phyloP scores from a whole-genome alignment of 805 yeast genomes.

The Teunomyces funiuensis region DNA sequence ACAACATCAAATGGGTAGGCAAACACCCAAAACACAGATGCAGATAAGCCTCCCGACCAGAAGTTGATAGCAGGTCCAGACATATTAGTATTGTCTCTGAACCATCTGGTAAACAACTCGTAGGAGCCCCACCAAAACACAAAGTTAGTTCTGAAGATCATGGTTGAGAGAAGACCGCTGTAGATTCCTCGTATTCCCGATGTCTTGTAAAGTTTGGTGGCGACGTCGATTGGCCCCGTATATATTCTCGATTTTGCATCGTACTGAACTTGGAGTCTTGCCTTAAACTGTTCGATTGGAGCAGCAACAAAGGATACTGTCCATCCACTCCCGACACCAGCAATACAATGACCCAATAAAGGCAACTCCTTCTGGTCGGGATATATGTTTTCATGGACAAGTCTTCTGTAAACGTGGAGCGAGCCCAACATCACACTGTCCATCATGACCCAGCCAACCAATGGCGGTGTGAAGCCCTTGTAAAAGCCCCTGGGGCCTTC shows the following conservation, averaged over 20 bases:
- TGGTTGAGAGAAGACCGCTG: constrained; percentile 80
- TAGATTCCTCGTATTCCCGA: constrained; percentile 74
- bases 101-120: constrained; percentile 70
- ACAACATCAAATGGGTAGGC: constrained; percentile 91
- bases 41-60: constrained; percentile 90
- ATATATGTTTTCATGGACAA: constrained; percentile 64
- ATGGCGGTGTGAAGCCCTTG: constrained; percentile 90
- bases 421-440: constrained; percentile 90
- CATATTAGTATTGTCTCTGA: constrained; percentile 62
- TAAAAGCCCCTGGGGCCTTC: constrained; percentile 83
- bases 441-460: constrained; percentile 92
- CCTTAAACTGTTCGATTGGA: constrained; percentile 87
- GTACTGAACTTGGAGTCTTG: constrained; percentile 85
- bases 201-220: constrained; percentile 52
- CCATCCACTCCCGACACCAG: constrained; percentile 84
- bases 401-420: constrained; percentile 69
- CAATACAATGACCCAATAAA: constrained; percentile 67
- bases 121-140: constrained; percentile 95
- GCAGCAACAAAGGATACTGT: constrained; percentile 96
- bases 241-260: constrained; percentile 68
- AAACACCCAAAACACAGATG: constrained; percentile 83
- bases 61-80: constrained; percentile 74
- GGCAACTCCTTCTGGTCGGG: constrained; percentile 65
- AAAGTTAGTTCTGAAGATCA: constrained; percentile 85
- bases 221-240: constrained; percentile 80